Base-by-base conservation (phyloP, 139 green algal genomes). In the Deuterostichococcus epilithicus region DNA sequence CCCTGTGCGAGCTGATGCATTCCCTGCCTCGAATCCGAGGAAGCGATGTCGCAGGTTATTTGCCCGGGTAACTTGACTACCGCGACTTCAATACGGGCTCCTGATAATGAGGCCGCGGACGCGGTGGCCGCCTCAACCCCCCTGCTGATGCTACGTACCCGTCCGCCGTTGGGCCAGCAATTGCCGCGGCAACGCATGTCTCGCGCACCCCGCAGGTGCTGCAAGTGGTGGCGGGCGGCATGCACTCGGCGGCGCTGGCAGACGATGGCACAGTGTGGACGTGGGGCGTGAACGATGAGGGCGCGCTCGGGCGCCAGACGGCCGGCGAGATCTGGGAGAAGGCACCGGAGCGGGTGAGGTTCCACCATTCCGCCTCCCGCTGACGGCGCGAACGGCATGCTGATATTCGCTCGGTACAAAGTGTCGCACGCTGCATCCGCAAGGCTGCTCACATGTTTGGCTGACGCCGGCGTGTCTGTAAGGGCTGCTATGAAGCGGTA, bases 231-330 rank as follows among this genome's bases (percentile, higher is more conserved):
- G 88, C 84, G 34, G 94, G 94, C 26, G 94, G 92, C 45, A 97
- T 97, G 94, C 94, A 98, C 88, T 95, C 85, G 0, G 84, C 92
- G 5, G 93, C 86, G 3, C 76, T 98, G 25, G 78, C 79, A 3
- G 76, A 74, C 3, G 82, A 89, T 25, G 83, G 88, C 32, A 34
- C 42, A 1, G 82, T 97, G 1, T 97, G 81, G 66, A 90, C 87
- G 0, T 95, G 88, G 88, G 94, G 94, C 26, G 92, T 97, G 28
- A 98, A 98, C 76, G 94, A 98, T 69, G 94, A 97, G 85, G 93
- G 93, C 3, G 90, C 90, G 28, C 83, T 97, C 39, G 93, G 92
- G 13, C 83, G 93, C 1, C 71, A 81, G 35, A 94, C 91, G 20
- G 76, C 72, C 4, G 85, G 82, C 26, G 79, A 89, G 73, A 75